phyloP scores from a whole-genome alignment of 2,329 filamentous ascomycete genomes.

The Calcarisporium arbuscula region DNA sequence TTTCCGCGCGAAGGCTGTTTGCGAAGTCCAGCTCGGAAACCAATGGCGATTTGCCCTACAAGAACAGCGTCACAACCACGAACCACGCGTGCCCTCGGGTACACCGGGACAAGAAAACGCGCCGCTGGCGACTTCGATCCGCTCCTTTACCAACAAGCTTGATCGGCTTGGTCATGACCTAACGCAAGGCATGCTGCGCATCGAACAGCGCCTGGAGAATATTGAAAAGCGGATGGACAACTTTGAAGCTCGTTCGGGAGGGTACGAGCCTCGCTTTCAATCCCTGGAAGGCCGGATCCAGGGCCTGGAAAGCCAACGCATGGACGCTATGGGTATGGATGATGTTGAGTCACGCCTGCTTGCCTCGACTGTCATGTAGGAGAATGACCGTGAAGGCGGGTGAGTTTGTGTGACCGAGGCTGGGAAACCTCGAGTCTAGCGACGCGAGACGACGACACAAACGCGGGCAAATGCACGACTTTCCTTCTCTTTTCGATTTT shows the following conservation, averaged over 20 bases:
- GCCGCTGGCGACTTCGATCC: conserved; percentile 50
- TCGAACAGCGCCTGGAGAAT: conserved; percentile 43
- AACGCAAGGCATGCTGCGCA: conserved; percentile 42
- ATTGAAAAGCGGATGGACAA: conserved; percentile 51
- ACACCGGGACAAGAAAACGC: conserved; percentile 51
- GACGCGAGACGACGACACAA: too few species aligned
- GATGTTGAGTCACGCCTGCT: conserved; percentile 38
- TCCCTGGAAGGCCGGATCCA: conserved; percentile 35
- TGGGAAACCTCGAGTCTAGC: too few species aligned
- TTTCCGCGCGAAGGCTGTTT: conserved; percentile 58
- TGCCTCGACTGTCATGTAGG: conserved; percentile 38
- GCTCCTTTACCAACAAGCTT: conserved; percentile 53
- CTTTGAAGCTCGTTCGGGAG: conserved; percentile 39
- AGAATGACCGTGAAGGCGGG: too few species aligned
- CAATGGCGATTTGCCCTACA: conserved; percentile 60
- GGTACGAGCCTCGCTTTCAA: conserved; percentile 39
- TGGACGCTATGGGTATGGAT: conserved; percentile 38
- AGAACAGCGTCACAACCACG: conserved; percentile 55
- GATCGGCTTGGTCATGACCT: conserved; percentile 54
- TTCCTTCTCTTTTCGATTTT: too few species aligned
- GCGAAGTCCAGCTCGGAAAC: conserved; percentile 55
- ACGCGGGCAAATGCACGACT: too few species aligned
- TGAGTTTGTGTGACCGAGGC: too few species aligned
- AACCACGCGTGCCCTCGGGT: conserved; percentile 48
- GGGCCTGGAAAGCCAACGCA: conserved; percentile 34